Percentiles rank a stretch among this genome's conserved stretches.
phyloP scores from a whole-genome alignment of 768 basidiomycete species.

The Boletus bicolor region DNA sequence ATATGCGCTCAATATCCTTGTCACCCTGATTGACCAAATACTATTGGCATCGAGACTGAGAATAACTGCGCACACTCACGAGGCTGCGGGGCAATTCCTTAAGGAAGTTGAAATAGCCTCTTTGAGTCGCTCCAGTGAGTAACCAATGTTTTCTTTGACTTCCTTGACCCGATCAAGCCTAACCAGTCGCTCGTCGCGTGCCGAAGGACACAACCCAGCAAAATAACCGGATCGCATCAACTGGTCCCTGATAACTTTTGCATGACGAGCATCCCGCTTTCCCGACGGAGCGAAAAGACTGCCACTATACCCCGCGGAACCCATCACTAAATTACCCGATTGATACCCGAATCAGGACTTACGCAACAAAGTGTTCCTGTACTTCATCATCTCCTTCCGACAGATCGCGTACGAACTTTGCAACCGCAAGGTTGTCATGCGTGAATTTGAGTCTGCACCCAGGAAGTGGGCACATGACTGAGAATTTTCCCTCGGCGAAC shows the following conservation, averaged over 20 bases:
- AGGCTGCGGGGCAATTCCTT: constrained; percentile 15
- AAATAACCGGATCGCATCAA: constrained; percentile 23
- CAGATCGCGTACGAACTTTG: constrained; percentile 44
- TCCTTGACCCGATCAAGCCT: constrained; percentile 25
- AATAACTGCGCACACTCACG: constrained; percentile 20
- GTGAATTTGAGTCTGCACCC: constrained; percentile 41
- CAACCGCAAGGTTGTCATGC: constrained; percentile 38
- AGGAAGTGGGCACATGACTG: constrained; percentile 34
- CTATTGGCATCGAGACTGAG: neutral
- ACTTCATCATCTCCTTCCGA: constrained; percentile 19
- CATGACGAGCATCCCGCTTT: constrained; percentile 26
- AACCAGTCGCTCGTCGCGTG: constrained; percentile 20
- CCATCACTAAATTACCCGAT: neutral
- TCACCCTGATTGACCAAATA: constrained; percentile 29
- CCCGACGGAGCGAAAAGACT: constrained; percentile 33
- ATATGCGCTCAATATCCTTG: constrained; percentile 51
- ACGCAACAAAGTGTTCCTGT: constrained; percentile 35
- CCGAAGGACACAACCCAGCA: neutral
- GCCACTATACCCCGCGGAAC: constrained; percentile 25
- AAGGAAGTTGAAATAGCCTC: constrained; percentile 21
- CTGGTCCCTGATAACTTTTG: constrained; percentile 28
- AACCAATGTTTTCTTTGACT: constrained; percentile 25
- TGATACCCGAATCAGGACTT: constrained; percentile 13
- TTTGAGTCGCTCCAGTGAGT: constrained; percentile 23
- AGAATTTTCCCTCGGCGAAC: constrained; percentile 45